Base-by-base conservation (phyloP, 179 eudicot species). In the Vitellaria paradoxa region DNA sequence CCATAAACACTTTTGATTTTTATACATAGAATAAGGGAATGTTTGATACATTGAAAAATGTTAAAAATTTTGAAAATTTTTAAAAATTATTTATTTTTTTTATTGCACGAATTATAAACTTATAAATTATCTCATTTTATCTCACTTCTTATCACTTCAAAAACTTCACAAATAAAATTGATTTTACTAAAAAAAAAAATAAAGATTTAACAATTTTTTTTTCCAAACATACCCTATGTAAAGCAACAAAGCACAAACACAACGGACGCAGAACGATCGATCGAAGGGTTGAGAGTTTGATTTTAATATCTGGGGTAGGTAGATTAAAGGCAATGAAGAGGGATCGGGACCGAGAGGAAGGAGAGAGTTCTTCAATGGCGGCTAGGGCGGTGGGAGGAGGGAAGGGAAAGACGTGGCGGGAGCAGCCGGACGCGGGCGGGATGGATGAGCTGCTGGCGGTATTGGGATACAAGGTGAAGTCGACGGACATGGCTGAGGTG, bases 371-470 rank as follows among this genome's bases (percentile, higher is more conserved):
- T 10, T 74, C 82, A 52, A 65, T 61, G 67, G 45, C 70, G 7
- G 63, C 59, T 5, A 5, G 56, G 2, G 59, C 64, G 18, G 42
- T 79, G 9, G 82, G 74, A 9, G 15, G 15, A 30, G 75, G 24
- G 10, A 88, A 87, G 70, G 63, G 73, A 0, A 85, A 82, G 91
- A 68, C 80, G 68, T 88, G 89, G 92, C 79, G 81, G 23, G 87
- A 76, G 7, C 62, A 64, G 17, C 84, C 85, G 11, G 86, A 84
- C 59, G 86, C 82, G 45, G 87, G 81, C 7, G 93, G 90, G 5
- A 84, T 85, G 77, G 98, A 94, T 56, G 97, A 95, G 90, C 85
- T 93, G 0, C 81, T 95, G 0, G 95, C 91, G 0, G 97, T 88
- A 0, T 68, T 94, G 78, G 99, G 99, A 0, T 95, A 95, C 87